Evolutionary conservation across 305 asterid genomes (phyloP), one percentile per base, ranked within the genome.

Genomic region (Fraxinus nigra): DNA sequence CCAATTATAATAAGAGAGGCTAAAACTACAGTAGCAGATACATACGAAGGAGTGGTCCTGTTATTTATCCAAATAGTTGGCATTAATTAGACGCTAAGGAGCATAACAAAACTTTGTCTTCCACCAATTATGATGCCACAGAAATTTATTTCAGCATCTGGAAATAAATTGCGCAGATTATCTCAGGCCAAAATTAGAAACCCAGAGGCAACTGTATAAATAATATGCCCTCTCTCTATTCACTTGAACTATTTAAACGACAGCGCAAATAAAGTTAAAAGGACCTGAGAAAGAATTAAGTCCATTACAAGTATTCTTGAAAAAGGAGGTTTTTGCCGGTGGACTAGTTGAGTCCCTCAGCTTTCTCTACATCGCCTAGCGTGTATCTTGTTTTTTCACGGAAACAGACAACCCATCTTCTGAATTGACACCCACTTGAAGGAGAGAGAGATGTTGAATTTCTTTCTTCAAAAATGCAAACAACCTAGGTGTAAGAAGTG

Each of bases 231-330:
- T n/a, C 65, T 54, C 65, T 54, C 24, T 54, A 54, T 5, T 54
- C 22, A 51, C 22, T 51, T 51, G 18, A 51, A 51, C 63, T n/a
- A n/a, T n/a, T 54, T 54, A 54, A n/a, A n/a, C 65, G 24, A 54
- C 8, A 16, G 10, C 22, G 65, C 22, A 18, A n/a, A 54, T 54
- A 54, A 54, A 18, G 24, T 54, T 28, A 5, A 11, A 13, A 73
- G 33, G 33, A 88, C 90, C 93, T 82, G 87, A 80, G 1, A 86
- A 80, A 56, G 91, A 86, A 74, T 88, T 88, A 26, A 90, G 59
- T 9, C 89, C 87, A n/a, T 87, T 84, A 83, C 85, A 90, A 80
- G 75, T 72, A 0, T 90, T 89, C 56, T 85, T 82, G 48, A 86
- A 79, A 70, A 82, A 83, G 1, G 89, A 87, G 4, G 87, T 79